phyloP scores from a whole-genome alignment of 2,329 filamentous ascomycete genomes.

The Seiridium unicorne region DNA sequence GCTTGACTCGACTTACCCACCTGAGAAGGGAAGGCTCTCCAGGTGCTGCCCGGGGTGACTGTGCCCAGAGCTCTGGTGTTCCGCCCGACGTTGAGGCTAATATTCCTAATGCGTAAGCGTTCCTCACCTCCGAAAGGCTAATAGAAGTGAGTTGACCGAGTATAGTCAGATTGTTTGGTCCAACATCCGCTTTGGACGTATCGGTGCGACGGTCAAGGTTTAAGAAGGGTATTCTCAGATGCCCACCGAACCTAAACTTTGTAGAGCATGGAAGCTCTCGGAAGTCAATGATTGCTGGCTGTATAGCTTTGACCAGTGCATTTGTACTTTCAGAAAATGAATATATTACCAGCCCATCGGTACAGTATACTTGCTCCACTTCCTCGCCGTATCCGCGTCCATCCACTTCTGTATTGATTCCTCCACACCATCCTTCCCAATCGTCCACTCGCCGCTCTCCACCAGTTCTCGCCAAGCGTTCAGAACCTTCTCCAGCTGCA shows the following conservation, averaged over 20 bases:
- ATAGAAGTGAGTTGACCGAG: not conserved
- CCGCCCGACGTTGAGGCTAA: slow-evolving; percentile 43
- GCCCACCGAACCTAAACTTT: no score
- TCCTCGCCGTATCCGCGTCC: not conserved
- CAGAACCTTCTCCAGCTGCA: not conserved
- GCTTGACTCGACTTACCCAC: slow-evolving; percentile 53
- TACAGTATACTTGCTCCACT: not conserved
- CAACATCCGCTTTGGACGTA: slow-evolving; percentile 3
- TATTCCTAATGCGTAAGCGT: slow-evolving; percentile 14
- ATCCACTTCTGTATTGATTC: not conserved
- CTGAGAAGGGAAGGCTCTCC: slow-evolving; percentile 31
- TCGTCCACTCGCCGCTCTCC: not conserved
- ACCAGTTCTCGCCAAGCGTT: not conserved
- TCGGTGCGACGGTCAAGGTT: slow-evolving; percentile 5
- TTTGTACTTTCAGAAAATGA: not conserved
- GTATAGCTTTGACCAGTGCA: not conserved
- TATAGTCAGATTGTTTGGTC: slow-evolving; percentile 4
- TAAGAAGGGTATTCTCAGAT: not conserved
- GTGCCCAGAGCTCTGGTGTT: slow-evolving; percentile 41
- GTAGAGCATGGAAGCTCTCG: no score
- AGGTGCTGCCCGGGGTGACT: slow-evolving; percentile 49
- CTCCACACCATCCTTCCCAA: not conserved
- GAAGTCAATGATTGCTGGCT: no score
- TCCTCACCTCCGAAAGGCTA: not conserved
- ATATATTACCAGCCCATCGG: not conserved